Base-by-base conservation (phyloP, 495 filamentous ascomycete genomes). In the Penicillium diatomitis region DNA sequence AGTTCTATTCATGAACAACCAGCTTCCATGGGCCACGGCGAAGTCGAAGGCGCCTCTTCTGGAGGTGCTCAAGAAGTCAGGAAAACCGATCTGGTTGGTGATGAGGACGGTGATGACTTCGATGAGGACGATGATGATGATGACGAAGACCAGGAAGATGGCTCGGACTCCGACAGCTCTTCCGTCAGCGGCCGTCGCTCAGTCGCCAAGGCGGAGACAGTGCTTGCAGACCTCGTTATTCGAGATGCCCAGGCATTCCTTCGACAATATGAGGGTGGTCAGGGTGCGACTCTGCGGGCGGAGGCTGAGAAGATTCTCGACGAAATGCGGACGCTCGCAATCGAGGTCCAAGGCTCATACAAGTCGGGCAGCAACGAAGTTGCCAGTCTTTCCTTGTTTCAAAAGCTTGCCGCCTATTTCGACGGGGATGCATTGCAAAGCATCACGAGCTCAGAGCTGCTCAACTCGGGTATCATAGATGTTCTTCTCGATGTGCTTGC, bases 381-480 rank as follows among this genome's bases (percentile, higher is more conserved):
- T 31, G 63, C 20, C 20, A 20, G 85, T 6, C 68, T 70, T 9
- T 63, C 76, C 2, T 74, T 95, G 6, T 97, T 20, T 97, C 69
- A 70, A 73, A 32, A 83, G 74, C 34, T 68, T 99, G 89, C 89
- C 1, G 75, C 78, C n/a, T 88, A 90, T 57, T 99, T 99, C 61
- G 85, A 92, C 49, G 83, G 85, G 2, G 86, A 96, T 64, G 79
- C 82, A 0, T 62, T 97, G 50, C 84, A 96, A 63, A 96, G 88
- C 47, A 90, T 97, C 33, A 97, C 94, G n/a, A 99, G 94, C 65
- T 87, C 90, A 10, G 94, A 99, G 58, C 67, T 99, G 29, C 80
- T 97, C 9, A 88, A 84, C 46, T 96, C 94, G 6, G 85, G 87
- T 27, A 80, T 99, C 47, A 88, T 97, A 29, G 77, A 86, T 33